Conservation (phyloP, 2,329 filamentous ascomycete species). For the Ascochyta rabiei region DNA sequence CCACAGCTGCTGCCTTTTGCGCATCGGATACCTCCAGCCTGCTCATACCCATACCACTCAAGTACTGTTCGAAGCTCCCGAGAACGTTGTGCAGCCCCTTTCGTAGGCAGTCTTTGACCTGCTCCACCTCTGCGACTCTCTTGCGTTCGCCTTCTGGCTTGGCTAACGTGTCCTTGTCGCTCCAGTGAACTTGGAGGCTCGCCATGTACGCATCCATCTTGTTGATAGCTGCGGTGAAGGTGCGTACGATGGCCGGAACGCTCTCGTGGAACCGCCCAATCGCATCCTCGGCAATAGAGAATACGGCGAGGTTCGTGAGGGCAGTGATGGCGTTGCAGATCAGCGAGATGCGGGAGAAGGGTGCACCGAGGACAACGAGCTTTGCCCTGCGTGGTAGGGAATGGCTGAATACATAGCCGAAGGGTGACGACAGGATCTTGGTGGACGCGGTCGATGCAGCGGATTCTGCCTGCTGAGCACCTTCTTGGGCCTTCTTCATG, state of each 20-base stretch:
- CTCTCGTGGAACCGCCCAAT: constrained; percentile 87
- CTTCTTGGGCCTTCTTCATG: constrained; percentile 40
- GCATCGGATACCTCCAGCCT: constrained; percentile 73
- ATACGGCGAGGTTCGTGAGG: constrained; percentile 71
- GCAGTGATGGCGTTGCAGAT: constrained; percentile 65
- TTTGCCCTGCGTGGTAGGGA: constrained; percentile 69
- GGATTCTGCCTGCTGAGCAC: constrained; percentile 35
- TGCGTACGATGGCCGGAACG: constrained; percentile 74
- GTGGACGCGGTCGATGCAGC: constrained; percentile 33
- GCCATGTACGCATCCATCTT: constrained; percentile 72
- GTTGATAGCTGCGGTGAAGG: constrained; percentile 71
- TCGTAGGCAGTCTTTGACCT: constrained; percentile 69
- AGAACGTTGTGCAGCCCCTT: constrained; percentile 70
- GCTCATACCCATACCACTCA: constrained; percentile 71
- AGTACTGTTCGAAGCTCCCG: constrained; percentile 74
- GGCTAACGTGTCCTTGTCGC: constrained; percentile 66
- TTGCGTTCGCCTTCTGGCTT: constrained; percentile 53
- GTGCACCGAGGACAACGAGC: constrained; percentile 73
- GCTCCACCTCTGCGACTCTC: constrained; percentile 69
- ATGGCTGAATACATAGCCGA: constrained; percentile 74
- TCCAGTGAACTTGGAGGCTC: constrained; percentile 73
- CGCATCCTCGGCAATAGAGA: constrained; percentile 78
- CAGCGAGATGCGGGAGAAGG: constrained; percentile 64
- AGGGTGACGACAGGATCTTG: constrained; percentile 48
- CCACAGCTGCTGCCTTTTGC: constrained; percentile 31